Conservation (phyloP, 305 asterid genomes). For the Euphrasia arctica region DNA sequence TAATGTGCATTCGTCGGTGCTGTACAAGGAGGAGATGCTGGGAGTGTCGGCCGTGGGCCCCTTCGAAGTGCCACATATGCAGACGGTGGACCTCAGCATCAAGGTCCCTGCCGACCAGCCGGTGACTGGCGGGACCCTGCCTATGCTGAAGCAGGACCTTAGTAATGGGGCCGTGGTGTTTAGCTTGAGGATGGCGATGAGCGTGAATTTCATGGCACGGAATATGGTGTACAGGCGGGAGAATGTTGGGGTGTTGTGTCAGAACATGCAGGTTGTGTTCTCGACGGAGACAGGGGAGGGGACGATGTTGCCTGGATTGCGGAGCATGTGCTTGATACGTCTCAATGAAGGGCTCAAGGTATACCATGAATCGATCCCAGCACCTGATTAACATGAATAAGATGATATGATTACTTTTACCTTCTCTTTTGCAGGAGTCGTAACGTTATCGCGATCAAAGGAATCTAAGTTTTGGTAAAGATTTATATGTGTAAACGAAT, state of each 20-base stretch:
- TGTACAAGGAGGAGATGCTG: constrained; percentile 34
- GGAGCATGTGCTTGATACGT: constrained; percentile 28
- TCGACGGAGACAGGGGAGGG: constrained; percentile 27
- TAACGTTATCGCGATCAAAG: neutral
- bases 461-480: neutral
- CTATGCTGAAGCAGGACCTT: too few relatives aligned
- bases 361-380: neutral
- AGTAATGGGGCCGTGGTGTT: constrained; percentile 23
- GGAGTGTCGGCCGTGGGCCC: constrained; percentile 28
- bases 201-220: constrained; percentile 23
- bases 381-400: neutral
- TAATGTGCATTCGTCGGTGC: constrained; percentile 27
- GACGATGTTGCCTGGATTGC: constrained; percentile 2
- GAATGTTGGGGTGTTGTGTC: constrained; percentile 31
- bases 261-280: constrained; percentile 29
- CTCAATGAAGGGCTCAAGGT: constrained; percentile 3
- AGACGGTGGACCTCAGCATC: neutral
- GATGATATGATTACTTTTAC: neutral
- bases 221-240: constrained; percentile 22
- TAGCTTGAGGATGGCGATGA: constrained; percentile 32
- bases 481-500: neutral
- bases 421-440: neutral
- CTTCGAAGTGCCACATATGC: constrained; percentile 18
- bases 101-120: constrained; percentile 6
- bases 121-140: constrained; percentile 1